Conservation (phyloP, 495 filamentous ascomycete genomes). For the Chaetomium tenue region DNA sequence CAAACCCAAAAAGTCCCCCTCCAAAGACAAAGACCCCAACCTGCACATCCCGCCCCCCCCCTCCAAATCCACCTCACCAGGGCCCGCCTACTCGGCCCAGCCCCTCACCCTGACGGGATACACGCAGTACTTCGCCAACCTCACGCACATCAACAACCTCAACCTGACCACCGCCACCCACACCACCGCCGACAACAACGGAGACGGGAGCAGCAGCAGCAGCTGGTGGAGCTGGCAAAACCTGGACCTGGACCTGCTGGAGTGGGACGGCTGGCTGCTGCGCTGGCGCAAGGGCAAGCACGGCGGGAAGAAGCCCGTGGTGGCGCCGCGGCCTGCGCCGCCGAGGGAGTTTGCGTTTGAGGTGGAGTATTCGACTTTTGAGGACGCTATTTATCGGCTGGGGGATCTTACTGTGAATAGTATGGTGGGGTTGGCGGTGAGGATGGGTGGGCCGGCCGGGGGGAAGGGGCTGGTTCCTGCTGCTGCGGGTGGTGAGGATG, state of each 20-base stretch:
- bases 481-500: slow-evolving; percentile 20
- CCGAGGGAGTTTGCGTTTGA: slow-evolving; percentile 70
- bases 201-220: too few relatives aligned
- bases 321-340: slow-evolving; percentile 39
- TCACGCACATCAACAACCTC: slow-evolving; percentile 76
- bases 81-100: slow-evolving; percentile 90
- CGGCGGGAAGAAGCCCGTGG: slow-evolving; percentile 50
- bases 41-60: slow-evolving; percentile 70
- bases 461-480: slow-evolving; percentile 4
- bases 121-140: slow-evolving; percentile 90
- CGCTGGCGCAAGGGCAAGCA: slow-evolving; percentile 56
- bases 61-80: slow-evolving; percentile 69
- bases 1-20: slow-evolving; percentile 38
- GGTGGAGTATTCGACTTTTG: slow-evolving; percentile 79
- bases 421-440: slow-evolving; percentile 71
- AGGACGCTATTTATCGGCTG: slow-evolving; percentile 71
- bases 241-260: background rate
- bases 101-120: slow-evolving; percentile 71
- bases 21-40: slow-evolving; percentile 53
- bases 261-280: slow-evolving; percentile 26
- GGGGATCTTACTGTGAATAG: slow-evolving; percentile 82
- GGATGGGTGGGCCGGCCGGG: slow-evolving; percentile 60
- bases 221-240: slow-evolving; percentile 24
- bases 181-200: background rate
- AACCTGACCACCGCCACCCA: slow-evolving; percentile 14